A percentile compares a stretch with the other conserved stretches of the same genome.
phyloP scores from a whole-genome alignment of 305 asterid genomes.

The Ajuga reptans region DNA sequence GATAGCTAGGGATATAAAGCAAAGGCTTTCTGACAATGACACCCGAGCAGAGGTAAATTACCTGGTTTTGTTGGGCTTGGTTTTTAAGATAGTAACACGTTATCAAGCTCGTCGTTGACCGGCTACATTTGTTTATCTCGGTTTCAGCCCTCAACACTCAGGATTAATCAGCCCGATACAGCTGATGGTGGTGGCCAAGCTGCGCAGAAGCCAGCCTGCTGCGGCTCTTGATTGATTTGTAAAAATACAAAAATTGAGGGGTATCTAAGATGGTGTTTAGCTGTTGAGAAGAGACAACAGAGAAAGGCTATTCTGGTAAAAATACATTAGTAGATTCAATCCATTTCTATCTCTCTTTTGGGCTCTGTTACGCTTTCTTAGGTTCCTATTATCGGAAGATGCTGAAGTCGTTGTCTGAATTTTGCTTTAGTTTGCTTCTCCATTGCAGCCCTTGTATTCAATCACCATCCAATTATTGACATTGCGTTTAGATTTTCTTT shows the following conservation, averaged over 20 bases:
- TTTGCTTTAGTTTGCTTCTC: constrained; percentile 17
- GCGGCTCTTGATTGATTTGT: constrained; percentile 54
- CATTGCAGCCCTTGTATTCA: neutral
- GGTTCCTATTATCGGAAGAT: neutral
- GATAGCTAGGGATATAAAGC: constrained; percentile 49
- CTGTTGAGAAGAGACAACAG: neutral
- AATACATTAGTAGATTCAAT: neutral
- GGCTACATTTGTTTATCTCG: too few relatives aligned
- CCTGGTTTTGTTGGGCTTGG: too few relatives aligned
- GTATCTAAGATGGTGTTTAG: neutral
- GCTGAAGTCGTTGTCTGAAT: constrained; percentile 9
- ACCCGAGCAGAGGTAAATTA: constrained; percentile 38
- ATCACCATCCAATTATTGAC: too few relatives aligned
- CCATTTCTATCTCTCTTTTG: neutral
- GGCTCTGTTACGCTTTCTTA: constrained; percentile 8
- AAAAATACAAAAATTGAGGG: neutral
- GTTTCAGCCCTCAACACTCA: constrained; percentile 55
- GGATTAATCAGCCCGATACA: constrained; percentile 48
- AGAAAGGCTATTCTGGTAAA: constrained; percentile 2
- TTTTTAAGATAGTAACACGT: too few relatives aligned
- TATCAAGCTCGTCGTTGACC: too few relatives aligned
- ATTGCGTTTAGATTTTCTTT: too few relatives aligned
- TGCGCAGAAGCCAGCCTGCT: constrained; percentile 61
- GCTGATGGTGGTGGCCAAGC: constrained; percentile 40
- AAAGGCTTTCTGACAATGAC: constrained; percentile 46